Base-by-base conservation (phyloP, 805 yeast genomes). In the Soucietia sequanensis region DNA sequence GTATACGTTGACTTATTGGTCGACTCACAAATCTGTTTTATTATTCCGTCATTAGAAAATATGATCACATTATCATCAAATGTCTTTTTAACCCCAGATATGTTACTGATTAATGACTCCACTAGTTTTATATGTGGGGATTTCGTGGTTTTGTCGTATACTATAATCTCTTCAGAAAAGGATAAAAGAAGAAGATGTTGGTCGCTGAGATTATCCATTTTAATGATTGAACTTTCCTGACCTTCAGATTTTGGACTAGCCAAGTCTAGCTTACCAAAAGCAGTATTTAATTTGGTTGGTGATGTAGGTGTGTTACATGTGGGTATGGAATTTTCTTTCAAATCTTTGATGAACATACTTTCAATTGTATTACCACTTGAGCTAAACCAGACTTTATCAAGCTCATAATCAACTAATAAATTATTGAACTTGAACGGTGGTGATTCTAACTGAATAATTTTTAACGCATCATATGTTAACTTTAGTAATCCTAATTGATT, bases 31-130 rank as follows among this genome's bases (percentile, higher is more conserved):
- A 69, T 38, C 15, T 34, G 43, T 33, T 67, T 69, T 9, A 73
- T 44, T 0, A 38, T 37, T 0, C 80, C 81, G 21, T 48, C 52
- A 26, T 58, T 62, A 0, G 79, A 72, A 67, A 68, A 75, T 10
- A 62, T 46, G 0, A 72, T 25, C 3, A 68, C 31, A 4, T 61
- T 56, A 1, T 52, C 58, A 32, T 54, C 57, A 18, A 19, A 37
- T 16, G 68, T 52, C 7, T 47, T 40, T 41, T 69, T 72, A 8
- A 66, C 44, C 0, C 76, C 78, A 20, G 54, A 52, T 5, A 72
- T 47, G 27, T 62, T 51, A 17, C 60, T 63, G 1, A 66, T 45
- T 16, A 74, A 46, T 0, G 76, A 54, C 26, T 60, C 56, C 4
- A 65, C 60, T 20, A 75, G 39, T n/a, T n/a, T n/a, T n/a, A n/a